A percentile compares a stretch with the other conserved stretches of the same genome.
phyloP scores from a whole-genome alignment of 495 filamentous ascomycete species.

The Podospora australis region DNA sequence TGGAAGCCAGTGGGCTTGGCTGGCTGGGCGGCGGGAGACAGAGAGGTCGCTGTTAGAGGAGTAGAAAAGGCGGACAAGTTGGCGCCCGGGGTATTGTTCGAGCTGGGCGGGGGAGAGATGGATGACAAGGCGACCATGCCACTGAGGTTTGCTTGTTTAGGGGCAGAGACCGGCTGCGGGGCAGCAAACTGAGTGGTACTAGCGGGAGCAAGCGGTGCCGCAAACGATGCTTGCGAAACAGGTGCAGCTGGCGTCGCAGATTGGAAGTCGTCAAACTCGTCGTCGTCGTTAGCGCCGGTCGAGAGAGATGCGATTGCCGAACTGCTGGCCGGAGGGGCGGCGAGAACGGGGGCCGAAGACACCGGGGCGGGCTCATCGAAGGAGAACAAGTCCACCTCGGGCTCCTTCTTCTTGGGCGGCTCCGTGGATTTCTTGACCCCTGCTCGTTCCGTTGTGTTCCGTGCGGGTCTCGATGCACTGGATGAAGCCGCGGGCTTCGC shows the following conservation, averaged over 20 bases:
- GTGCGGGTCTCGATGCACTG: constrained; percentile 39
- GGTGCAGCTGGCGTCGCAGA: constrained; percentile 65
- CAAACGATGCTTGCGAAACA: constrained; percentile 37
- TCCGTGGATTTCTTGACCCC: constrained; percentile 50
- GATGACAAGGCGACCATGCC: constrained; percentile 76
- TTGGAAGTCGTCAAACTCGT: constrained; percentile 98
- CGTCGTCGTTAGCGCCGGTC: constrained; percentile 56
- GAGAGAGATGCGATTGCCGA: constrained; percentile 52
- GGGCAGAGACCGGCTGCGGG: constrained; percentile 74
- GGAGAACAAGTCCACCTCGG: constrained; percentile 80
- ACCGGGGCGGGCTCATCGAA: constrained; percentile 62
- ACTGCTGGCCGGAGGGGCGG: constrained; percentile 39
- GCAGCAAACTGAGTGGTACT: constrained; percentile 65
- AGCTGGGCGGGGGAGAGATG: constrained; percentile 62
- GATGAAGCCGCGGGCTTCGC: constrained; percentile 37
- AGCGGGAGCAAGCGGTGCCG: constrained; percentile 41
- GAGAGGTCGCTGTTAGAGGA: constrained; percentile 37
- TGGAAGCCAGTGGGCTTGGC: constrained; percentile 66
- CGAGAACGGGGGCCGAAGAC: constrained; percentile 41
- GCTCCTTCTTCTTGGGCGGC: constrained; percentile 70
- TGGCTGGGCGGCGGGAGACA: constrained; percentile 36
- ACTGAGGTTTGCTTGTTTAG: constrained; percentile 71
- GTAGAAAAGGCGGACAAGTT: constrained; percentile 51
- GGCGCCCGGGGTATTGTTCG: constrained; percentile 46
- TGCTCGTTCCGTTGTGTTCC: constrained; percentile 29